Evolutionary conservation across 768 basidiomycete genomes (phyloP), one percentile per base, ranked within the genome.

Genomic region (Suillus clintonianus): DNA sequence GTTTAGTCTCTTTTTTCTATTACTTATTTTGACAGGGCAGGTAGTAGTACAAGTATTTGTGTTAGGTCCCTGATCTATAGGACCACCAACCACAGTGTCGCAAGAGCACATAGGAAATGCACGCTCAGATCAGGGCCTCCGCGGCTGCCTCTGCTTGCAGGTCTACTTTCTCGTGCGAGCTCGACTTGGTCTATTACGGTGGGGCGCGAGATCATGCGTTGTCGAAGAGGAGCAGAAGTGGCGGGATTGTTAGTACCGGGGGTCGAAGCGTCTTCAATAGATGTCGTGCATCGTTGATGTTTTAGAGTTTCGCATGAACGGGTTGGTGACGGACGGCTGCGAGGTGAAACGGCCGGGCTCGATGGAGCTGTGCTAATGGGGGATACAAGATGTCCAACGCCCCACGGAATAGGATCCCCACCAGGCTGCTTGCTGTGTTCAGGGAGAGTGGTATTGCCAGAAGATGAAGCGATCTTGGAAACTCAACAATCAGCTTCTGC

Each of bases 331-430:
- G 36, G 4, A 27, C 9, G 37, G 15, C 55, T 39, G 37, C 22
- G 22, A 39, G 55, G 39, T 41, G 56, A 30, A 42, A 57, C 11
- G 24, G 10, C 8, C 10, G 39, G 10, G 39, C 27, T 27, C 10
- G 56, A 30, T 3, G 17, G 17, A 13, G 17, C 7, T 19, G 32
- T 53, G 11, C 55, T 17, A 17, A 39, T 24, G 24, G 39, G 19
- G 17, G 56, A 13, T 15, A 27, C 60, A 13, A 73, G 45, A 19
- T 62, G 62, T 13, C 80, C 80, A 13, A 61, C 43, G 1, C 80
- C 80, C 79, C 80, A 81, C 19, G 80, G 76, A 37, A 78, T 71
- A 27, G 66, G 50, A 19, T 77, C 74, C 34, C 80, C 78, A 34
- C 72, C 71, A 3, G 78, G 76, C 59, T 80, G 80, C 14, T 65